phyloP scores from a whole-genome alignment of 2,329 filamentous ascomycete species.

The Apiospora malaysiana region DNA sequence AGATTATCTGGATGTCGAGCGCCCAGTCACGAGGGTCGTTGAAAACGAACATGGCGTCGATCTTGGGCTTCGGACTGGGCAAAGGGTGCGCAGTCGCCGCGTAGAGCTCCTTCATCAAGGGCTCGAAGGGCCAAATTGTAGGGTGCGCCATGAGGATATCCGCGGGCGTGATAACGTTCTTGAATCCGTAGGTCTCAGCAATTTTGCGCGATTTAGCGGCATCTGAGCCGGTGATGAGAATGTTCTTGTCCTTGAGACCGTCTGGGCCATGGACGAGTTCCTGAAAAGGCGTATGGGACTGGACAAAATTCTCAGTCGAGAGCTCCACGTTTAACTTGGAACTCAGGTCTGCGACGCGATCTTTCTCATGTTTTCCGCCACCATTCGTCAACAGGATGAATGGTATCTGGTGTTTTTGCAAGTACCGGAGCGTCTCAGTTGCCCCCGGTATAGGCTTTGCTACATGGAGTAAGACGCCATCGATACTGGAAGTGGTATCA shows the following conservation, averaged over 20 bases:
- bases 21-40: conserved; percentile 98
- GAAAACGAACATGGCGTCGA: conserved; percentile 92
- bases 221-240: conserved; percentile 76
- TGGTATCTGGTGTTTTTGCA: conserved; percentile 78
- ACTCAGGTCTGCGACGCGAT: conserved; percentile 74
- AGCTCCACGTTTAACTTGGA: conserved; percentile 68
- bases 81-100: conserved; percentile 61
- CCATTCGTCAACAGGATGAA: conserved; percentile 97
- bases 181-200: conserved; percentile 80
- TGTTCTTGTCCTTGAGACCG: conserved; percentile 66
- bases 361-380: conserved; percentile 81
- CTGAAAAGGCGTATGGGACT: conserved; percentile 90
- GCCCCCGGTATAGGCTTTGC: conserved; percentile 81
- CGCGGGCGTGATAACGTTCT: conserved; percentile 80
- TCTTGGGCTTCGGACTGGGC: conserved; percentile 64
- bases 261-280: conserved; percentile 66
- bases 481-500: conserved; percentile 62
- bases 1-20: conserved; percentile 82
- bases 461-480: conserved; percentile 91
- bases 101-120: conserved; percentile 68
- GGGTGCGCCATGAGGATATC: conserved; percentile 81
- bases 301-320: conserved; percentile 75
- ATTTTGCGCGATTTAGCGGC: conserved; percentile 72
- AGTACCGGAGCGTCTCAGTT: conserved; percentile 71
- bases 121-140: conserved; percentile 82